phyloP scores from a whole-genome alignment of 768 basidiomycete genomes.

The Dendrothele bispora region DNA sequence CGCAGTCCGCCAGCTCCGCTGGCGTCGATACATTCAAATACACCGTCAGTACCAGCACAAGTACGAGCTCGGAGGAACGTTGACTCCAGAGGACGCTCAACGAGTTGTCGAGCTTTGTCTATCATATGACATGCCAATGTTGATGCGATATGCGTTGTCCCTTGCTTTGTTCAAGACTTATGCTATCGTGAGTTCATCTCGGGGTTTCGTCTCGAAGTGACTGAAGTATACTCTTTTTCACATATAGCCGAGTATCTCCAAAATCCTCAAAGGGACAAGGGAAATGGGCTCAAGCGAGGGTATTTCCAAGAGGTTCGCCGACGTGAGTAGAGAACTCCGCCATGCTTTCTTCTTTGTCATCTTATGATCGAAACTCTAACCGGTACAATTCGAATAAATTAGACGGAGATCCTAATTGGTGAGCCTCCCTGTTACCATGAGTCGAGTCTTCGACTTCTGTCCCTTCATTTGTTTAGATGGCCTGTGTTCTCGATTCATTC shows the following conservation, averaged over 20 bases:
- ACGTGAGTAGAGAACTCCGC: slow-evolving; percentile 36
- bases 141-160: slow-evolving; percentile 38
- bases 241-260: slow-evolving; percentile 49
- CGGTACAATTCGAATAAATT: no score
- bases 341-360: not conserved
- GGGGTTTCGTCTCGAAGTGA: not conserved
- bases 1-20: slow-evolving; percentile 38
- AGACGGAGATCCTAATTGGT: slow-evolving; percentile 51
- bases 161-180: slow-evolving; percentile 59
- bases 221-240: not conserved
- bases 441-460: slow-evolving; percentile 41
- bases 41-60: slow-evolving; percentile 39
- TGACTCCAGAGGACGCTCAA: slow-evolving; percentile 49
- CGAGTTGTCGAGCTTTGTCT: slow-evolving; percentile 32
- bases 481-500: not conserved
- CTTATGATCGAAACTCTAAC: not conserved
- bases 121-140: slow-evolving; percentile 45
- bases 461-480: slow-evolving; percentile 9
- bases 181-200: slow-evolving; percentile 36
- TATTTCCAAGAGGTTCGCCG: slow-evolving; percentile 44
- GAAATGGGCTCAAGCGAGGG: slow-evolving; percentile 34
- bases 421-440: slow-evolving; percentile 14
- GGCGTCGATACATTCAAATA: slow-evolving; percentile 40
- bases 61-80: slow-evolving; percentile 22
- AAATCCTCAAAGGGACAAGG: slow-evolving; percentile 39